Conservation (phyloP, 2,329 filamentous ascomycete species). For the Alternaria arborescens region DNA sequence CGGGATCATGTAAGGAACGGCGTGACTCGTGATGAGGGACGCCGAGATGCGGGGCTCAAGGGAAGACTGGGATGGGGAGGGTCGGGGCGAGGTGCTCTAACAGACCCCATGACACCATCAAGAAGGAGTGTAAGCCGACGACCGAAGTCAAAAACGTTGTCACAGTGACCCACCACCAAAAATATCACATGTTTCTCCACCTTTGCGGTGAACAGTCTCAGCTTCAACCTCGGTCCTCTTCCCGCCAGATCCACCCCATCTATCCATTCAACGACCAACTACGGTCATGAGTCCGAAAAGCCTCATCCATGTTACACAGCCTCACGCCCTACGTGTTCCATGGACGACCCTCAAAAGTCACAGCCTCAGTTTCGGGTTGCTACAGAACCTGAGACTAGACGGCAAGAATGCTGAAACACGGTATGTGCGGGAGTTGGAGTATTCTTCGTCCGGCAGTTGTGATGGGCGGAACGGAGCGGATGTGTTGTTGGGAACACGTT, state of each 20-base stretch:
- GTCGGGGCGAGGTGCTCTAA: neutral
- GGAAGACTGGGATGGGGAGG: neutral
- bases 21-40: neutral
- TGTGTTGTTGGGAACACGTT: neutral
- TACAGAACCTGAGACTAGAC: neutral
- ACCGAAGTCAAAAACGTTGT: neutral
- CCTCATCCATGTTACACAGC: constrained; percentile 1
- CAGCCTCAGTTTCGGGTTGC: constrained; percentile 4
- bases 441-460: neutral
- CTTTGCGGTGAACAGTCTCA: neutral
- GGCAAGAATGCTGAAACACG: constrained; percentile 1
- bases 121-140: neutral
- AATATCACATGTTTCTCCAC: neutral
- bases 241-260: neutral
- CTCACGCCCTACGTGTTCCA: neutral
- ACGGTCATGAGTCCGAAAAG: neutral
- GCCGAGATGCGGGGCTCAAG: neutral
- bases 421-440: neutral
- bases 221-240: neutral
- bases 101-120: neutral
- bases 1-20: neutral
- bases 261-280: neutral
- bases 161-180: neutral
- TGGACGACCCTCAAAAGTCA: neutral
- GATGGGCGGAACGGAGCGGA: neutral